A percentile compares a stretch with the other conserved stretches of the same genome.
Evolutionary conservation across 345 rosid species (phyloP).

Genomic region (Citrus cavaleriei): DNA sequence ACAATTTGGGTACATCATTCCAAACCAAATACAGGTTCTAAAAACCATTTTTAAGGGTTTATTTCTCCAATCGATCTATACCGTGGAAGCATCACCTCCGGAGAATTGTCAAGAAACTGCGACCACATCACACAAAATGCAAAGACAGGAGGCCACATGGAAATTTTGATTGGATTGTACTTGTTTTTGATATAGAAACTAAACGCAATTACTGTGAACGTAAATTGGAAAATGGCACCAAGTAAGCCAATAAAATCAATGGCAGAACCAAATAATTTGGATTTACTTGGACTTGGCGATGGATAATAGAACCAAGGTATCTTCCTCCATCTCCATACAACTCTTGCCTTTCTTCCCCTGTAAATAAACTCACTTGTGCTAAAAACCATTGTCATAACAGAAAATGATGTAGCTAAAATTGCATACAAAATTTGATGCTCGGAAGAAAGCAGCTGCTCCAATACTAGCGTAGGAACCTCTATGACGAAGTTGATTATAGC

Average conservation of each 20-base stretch:
- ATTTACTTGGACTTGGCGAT: not conserved
- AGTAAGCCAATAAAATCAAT: too few relatives aligned
- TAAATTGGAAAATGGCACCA: not conserved
- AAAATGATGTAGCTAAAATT: not conserved
- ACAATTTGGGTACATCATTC: too few relatives aligned
- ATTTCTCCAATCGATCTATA: too few relatives aligned
- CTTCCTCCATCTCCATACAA: not conserved
- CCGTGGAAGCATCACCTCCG: too few relatives aligned
- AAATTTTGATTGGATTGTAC: not conserved
- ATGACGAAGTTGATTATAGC: too few relatives aligned
- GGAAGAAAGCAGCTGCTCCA: not conserved
- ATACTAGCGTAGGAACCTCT: too few relatives aligned
- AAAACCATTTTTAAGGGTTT: too few relatives aligned
- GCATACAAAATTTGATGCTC: not conserved
- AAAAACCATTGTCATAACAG: not conserved
- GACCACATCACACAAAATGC: not conserved
- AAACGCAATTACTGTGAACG: not conserved
- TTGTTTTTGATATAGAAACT: not conserved
- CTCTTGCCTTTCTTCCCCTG: not conserved
- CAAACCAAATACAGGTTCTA: too few relatives aligned
- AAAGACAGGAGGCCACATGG: not conserved
- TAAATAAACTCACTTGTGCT: not conserved
- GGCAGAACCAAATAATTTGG: too few relatives aligned
- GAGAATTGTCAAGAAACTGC: too few relatives aligned
- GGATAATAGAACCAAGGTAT: not conserved